These are phyloP conservation scores for Microdochium paspali DNA, from an alignment of 2,329 filamentous ascomycete genomes.

Conservation along the genomic window DNA sequence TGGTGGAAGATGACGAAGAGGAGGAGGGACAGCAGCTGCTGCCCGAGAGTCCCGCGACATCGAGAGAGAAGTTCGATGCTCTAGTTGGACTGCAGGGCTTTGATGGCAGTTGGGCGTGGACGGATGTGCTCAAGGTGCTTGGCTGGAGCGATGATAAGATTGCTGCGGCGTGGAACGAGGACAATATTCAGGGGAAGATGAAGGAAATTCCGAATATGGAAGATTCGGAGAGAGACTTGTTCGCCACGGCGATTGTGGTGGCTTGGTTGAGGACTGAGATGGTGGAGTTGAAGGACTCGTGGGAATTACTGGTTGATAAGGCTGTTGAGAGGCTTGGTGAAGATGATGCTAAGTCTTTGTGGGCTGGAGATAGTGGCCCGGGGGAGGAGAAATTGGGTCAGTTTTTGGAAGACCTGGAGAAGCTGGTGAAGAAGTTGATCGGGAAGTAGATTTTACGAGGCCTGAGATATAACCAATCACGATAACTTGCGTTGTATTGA, in stretches of 20 bases:
- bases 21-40: too few species aligned
- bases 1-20: too few species aligned
- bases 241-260: slow-evolving; percentile 30
- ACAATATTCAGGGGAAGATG: slow-evolving; percentile 9
- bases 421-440: not conserved
- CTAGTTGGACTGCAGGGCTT: slow-evolving; percentile 48
- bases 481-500: too few species aligned
- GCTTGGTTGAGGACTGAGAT: slow-evolving; percentile 37
- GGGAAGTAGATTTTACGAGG: too few species aligned
- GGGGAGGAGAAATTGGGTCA: too few species aligned
- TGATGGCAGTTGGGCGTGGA: slow-evolving; percentile 40
- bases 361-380: not conserved
- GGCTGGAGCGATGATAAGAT: slow-evolving; percentile 8
- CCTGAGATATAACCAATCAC: too few species aligned
- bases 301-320: slow-evolving; percentile 57
- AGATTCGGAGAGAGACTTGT: slow-evolving; percentile 4
- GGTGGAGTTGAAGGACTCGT: slow-evolving; percentile 38
- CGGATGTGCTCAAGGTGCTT: slow-evolving; percentile 16
- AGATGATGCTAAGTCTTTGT: not conserved
- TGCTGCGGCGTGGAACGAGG: slow-evolving; percentile 5
- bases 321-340: slow-evolving; percentile 38
- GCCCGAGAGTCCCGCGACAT: not conserved
- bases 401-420: too few species aligned
- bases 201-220: slow-evolving; percentile 21
- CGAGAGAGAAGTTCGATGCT: slow-evolving; percentile 20